phyloP scores from a whole-genome alignment of 805 yeast genomes.

The Nakazawaea anatomiae region DNA sequence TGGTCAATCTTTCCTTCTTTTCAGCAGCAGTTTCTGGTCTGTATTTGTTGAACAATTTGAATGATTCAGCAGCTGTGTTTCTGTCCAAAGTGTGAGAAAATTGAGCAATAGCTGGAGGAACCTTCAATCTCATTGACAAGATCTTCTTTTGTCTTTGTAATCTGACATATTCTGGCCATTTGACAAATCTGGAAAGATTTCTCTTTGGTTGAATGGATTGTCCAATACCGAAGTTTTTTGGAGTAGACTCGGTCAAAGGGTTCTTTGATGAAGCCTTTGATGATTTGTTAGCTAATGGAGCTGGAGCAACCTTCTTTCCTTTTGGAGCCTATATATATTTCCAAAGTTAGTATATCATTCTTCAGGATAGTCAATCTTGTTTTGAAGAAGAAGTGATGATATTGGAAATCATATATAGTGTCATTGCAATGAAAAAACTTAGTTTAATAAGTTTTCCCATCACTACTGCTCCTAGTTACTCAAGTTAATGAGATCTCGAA shows the following conservation, averaged over 20 bases:
- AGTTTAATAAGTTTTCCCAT: not conserved
- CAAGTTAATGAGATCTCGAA: not conserved
- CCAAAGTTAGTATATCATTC: slow-evolving; percentile 3
- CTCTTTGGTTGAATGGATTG: slow-evolving; percentile 93
- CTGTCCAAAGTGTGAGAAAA: slow-evolving; percentile 95
- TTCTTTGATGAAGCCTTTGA: slow-evolving; percentile 51
- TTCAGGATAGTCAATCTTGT: not conserved
- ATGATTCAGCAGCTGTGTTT: slow-evolving; percentile 96
- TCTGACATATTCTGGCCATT: slow-evolving; percentile 98
- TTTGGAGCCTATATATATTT: slow-evolving; percentile 9
- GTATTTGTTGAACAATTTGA: slow-evolving; percentile 98
- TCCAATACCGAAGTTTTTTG: slow-evolving; percentile 95
- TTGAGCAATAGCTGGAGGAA: slow-evolving; percentile 97
- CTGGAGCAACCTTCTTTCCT: slow-evolving; percentile 88
- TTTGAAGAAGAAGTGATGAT: not conserved
- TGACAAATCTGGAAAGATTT: slow-evolving; percentile 94
- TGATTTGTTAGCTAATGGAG: slow-evolving; percentile 86
- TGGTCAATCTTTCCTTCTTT: slow-evolving; percentile 98
- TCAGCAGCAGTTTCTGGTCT: slow-evolving; percentile 97
- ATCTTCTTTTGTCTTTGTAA: slow-evolving; percentile 99
- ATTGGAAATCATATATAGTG: slow-evolving; percentile 1
- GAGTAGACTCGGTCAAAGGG: slow-evolving; percentile 86
- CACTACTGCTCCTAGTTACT: slow-evolving; percentile 5
- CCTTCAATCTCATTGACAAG: slow-evolving; percentile 92
- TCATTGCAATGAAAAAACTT: not conserved